Percentiles rank a stretch among this genome's conserved stretches.
Evolutionary conservation across 164 flowering plant species (phyloP).

Genomic region (Euptelea pleiosperma): DNA sequence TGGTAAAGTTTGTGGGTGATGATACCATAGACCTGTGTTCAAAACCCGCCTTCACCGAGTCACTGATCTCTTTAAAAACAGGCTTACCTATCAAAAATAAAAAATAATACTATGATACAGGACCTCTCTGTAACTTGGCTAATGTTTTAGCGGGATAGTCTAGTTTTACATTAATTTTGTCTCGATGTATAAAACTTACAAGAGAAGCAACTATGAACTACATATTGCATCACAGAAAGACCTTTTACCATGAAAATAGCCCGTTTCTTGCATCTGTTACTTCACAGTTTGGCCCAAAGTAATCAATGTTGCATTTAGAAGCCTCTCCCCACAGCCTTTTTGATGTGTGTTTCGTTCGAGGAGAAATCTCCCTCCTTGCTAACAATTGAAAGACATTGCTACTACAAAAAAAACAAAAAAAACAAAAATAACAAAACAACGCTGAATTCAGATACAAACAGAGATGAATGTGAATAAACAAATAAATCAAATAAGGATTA

Average conservation of each 20-base stretch:
- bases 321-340: conserved; percentile 54
- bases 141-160: too few relatives aligned
- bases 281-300: conserved; percentile 30
- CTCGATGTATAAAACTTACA: background rate
- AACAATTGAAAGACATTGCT: conserved; percentile 59
- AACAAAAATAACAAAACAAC: background rate
- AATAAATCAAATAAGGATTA: background rate
- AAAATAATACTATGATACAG: too few relatives aligned
- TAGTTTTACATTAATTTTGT: background rate
- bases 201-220: background rate
- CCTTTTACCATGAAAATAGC: conserved; percentile 66
- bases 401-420: conserved; percentile 20
- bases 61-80: too few relatives aligned
- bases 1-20: too few relatives aligned
- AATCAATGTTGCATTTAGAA: conserved; percentile 24
- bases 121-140: too few relatives aligned
- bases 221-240: background rate
- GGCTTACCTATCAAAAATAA: too few relatives aligned
- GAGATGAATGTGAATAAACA: background rate
- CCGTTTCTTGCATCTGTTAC: conserved; percentile 52
- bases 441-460: background rate
- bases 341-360: conserved; percentile 42
- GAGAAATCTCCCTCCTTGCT: conserved; percentile 69
- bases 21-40: too few relatives aligned
- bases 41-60: too few relatives aligned